These are phyloP conservation scores for Rhynchospora tenuis DNA, from an alignment of 176 grass and related monocot species.

Conservation along the genomic window DNA sequence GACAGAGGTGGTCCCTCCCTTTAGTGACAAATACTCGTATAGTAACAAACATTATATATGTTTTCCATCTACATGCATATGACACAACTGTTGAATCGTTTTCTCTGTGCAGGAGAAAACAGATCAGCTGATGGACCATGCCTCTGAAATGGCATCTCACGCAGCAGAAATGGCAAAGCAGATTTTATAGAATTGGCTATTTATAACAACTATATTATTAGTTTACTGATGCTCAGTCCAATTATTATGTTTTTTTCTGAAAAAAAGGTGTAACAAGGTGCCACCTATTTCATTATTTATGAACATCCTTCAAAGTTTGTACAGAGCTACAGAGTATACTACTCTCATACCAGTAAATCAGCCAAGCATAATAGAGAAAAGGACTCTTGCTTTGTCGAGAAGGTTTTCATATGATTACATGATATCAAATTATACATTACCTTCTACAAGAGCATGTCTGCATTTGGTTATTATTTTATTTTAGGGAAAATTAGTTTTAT, in stretches of 20 bases:
- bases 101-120: background rate
- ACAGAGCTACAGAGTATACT: no score
- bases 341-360: background rate
- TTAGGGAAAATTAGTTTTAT: no score
- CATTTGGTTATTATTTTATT: background rate
- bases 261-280: no score
- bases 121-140: background rate
- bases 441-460: background rate
- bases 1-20: background rate
- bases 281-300: no score
- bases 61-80: background rate
- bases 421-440: background rate
- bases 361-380: background rate
- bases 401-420: background rate
- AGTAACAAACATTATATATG: background rate
- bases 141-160: background rate
- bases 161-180: background rate
- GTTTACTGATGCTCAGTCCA: background rate
- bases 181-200: background rate
- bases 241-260: background rate
- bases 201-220: background rate
- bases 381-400: background rate
- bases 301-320: no score
- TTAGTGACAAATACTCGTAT: background rate
- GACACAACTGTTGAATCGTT: background rate